Conservation (phyloP, 2,329 filamentous ascomycete genomes). For the Hypoxylon sp. region DNA sequence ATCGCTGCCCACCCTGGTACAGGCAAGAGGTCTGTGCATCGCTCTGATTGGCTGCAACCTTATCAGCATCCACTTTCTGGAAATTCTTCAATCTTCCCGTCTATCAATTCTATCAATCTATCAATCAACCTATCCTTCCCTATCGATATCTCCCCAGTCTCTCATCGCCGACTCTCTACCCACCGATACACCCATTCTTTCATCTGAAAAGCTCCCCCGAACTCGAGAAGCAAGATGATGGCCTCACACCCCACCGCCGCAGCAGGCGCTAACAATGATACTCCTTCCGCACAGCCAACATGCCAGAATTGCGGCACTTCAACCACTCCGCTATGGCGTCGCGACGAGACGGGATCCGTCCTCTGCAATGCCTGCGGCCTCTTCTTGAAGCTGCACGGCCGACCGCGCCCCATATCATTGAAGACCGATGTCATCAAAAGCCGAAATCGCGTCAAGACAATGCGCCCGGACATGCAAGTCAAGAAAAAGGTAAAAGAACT, state of each 20-base stretch:
- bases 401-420: conserved; percentile 91
- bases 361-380: conserved; percentile 98
- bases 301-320: conserved; percentile 97
- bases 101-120: conserved; percentile 39
- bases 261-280: conserved; percentile 66
- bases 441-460: conserved; percentile 95
- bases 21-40: conserved; percentile 24
- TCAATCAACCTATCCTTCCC: conserved; percentile 41
- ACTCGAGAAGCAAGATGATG: conserved; percentile 49
- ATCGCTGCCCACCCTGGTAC: conserved; percentile 29
- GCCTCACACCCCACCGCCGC: conserved; percentile 55
- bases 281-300: conserved; percentile 83
- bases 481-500: conserved; percentile 75
- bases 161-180: conserved; percentile 32
- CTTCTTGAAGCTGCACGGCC: conserved; percentile 96
- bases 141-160: conserved; percentile 41
- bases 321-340: conserved; percentile 95
- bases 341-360: conserved; percentile 94
- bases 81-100: conserved; percentile 44
- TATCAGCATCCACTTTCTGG: conserved; percentile 44
- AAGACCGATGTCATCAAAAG: conserved; percentile 99
- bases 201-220: conserved; percentile 23
- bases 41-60: conserved; percentile 36
- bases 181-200: conserved; percentile 28
- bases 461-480: conserved; percentile 79